Evolutionary conservation across 805 yeast genomes (phyloP), one percentile per base, ranked within the genome.

Genomic region (Hanseniaspora clermontiae): DNA sequence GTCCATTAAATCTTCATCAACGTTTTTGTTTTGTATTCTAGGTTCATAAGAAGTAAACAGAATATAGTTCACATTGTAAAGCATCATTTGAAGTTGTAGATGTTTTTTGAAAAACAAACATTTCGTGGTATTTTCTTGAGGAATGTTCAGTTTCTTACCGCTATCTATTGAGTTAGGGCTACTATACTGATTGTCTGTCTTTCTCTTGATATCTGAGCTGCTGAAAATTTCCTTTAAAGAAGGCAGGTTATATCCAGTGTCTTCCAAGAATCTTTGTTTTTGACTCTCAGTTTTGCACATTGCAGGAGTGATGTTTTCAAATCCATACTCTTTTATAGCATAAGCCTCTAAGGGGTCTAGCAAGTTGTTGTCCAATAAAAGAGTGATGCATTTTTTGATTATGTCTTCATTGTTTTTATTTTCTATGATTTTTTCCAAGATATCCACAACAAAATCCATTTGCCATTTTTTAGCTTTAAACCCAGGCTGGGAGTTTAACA

Each of bases 51-150:
- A 73, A 12, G 75, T 74, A 59, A 71, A 74, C 20, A 74, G 60
- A 39, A 79, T 72, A 62, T 79, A 79, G 60, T 78, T 79, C 59
- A 79, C 64, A 6, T 77, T 64, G 59, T 77, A 79, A 19, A 77
- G 65, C 63, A 79, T 63, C 70, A 78, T 75, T 60, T 80, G 74
- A 34, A 77, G 65, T 11, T 69, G 63, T 19, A 72, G 64, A 61
- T 72, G 75, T 37, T 70, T 64, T 6, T 68, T 64, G 59, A 73
- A 72, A 45, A 73, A 69, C 32, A 72, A 58, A 2, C 74, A 76
- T 57, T 72, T 66, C 0, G 74, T 67, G 0, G 72, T 70, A 9
- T 73, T 67, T 37, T 69, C 72, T 55, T 72, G 75, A 19, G 75
- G 72, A 10, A 72, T 57, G 34, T 70, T 68, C 37, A 68, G 61